Base-by-base conservation (phyloP, 164 flowering plant genomes). In the Tinospora cordifolia region DNA sequence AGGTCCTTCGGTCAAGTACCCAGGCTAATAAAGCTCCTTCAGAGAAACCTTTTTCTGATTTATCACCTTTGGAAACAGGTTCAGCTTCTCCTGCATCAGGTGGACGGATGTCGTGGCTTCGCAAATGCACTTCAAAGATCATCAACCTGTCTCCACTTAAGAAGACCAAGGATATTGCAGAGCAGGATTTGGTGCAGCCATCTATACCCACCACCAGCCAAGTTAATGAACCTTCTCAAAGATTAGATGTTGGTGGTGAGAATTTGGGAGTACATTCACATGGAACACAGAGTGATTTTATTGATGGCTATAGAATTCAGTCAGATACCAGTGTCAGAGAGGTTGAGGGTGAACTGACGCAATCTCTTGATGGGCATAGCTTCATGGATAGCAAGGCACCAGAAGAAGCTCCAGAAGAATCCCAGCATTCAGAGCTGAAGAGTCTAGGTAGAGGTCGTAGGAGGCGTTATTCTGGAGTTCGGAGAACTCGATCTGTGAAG, bases 401-500 rank as follows among this genome's bases (percentile, higher is more conserved):
- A 59, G 85, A 73, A 65, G 66, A 73, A 67, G 66, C 69, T 75
- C 79, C 83, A 44, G 90, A 84, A 74, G 89, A 78, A 72, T 81
- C 88, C 6, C 78, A 78, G 71, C 85, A 81, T 62, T 83, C 91
- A 14, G 83, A 78, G 47, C 73, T 58, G 68, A 82, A 72, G 67
- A 70, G 69, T 51, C 71, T 24, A n/a, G 82, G 75, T 2, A 83
- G 73, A 80, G 67, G 75, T 71, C 83, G 66, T 10, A 81, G 74
- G 75, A 82, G 69, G 67, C 72, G 72, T 19, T 81, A 77, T 68
- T 67, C 78, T 46, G 84, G 83, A 67, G 36, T 77, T 62, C 62
- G 66, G 30, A 77, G 86, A 74, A 83, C 90, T 58, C 86, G 74
- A 38, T 74, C 98, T 62, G 83, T 90, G 73, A 91, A 89, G 75